These are phyloP conservation scores for Candida frijolesensis DNA, from an alignment of 1,139 yeast species.

Conservation along the genomic window DNA sequence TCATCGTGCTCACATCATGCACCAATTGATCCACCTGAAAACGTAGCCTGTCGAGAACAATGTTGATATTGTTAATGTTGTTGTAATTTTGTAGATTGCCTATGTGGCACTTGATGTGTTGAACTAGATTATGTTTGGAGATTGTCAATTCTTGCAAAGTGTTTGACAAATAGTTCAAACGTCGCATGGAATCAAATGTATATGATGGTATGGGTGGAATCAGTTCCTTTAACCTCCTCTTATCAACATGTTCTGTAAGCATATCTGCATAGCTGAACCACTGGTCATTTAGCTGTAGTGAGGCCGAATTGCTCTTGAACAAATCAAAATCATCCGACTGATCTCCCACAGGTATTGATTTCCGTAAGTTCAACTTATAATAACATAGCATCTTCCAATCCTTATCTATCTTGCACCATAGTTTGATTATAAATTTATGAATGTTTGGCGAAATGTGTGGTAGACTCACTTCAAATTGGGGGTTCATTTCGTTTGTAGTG, in stretches of 20 bases:
- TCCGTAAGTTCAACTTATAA: slow-evolving; percentile 24
- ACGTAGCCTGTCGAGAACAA: slow-evolving; percentile 14
- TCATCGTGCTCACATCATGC: slow-evolving; percentile 24
- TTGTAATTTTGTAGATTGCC: slow-evolving; percentile 15
- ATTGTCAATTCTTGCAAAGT: slow-evolving; percentile 34
- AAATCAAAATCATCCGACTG: slow-evolving; percentile 18
- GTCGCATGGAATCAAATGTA: slow-evolving; percentile 38
- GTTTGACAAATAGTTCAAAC: slow-evolving; percentile 30
- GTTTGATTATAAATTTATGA: slow-evolving; percentile 22
- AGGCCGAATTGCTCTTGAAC: slow-evolving; percentile 28
- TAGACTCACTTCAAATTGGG: slow-evolving; percentile 32
- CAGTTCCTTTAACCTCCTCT: background rate
- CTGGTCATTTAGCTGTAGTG: slow-evolving; percentile 26
- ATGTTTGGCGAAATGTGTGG: slow-evolving; percentile 23
- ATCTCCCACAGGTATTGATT: slow-evolving; percentile 19
- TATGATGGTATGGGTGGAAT: slow-evolving; percentile 25
- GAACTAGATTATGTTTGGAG: slow-evolving; percentile 22
- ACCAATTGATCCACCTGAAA: slow-evolving; percentile 17
- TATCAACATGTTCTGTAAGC: slow-evolving; percentile 3
- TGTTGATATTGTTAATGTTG: slow-evolving; percentile 17
- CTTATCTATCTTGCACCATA: slow-evolving; percentile 23
- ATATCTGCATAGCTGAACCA: slow-evolving; percentile 24
- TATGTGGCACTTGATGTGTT: slow-evolving; percentile 20
- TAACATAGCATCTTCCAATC: slow-evolving; percentile 26
- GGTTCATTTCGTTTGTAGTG: slow-evolving; percentile 24